Percentiles rank a stretch among this genome's conserved stretches.
Evolutionary conservation across 2,329 filamentous ascomycete genomes (phyloP).

Genomic region (Aspergillus tamarii): DNA sequence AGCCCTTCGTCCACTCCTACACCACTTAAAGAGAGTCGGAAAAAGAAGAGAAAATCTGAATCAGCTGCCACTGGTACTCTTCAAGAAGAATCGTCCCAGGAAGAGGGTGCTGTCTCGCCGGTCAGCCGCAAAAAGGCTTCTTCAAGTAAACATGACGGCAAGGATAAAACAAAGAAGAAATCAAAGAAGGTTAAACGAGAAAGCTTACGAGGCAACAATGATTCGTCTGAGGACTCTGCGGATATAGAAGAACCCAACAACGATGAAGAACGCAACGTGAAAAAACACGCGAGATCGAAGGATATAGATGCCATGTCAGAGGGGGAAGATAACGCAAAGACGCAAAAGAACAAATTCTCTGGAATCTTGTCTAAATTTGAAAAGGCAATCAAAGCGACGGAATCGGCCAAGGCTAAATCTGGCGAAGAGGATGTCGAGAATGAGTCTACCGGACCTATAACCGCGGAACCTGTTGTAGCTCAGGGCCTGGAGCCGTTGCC

Average conservation of each 20-base stretch:
- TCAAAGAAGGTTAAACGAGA: slow-evolving; percentile 43
- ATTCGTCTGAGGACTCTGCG: slow-evolving; percentile 25
- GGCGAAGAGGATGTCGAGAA: slow-evolving; percentile 18
- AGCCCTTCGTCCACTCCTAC: slow-evolving; percentile 19
- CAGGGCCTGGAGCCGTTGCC: slow-evolving; percentile 76
- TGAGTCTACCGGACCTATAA: slow-evolving; percentile 9
- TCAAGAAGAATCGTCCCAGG: slow-evolving; percentile 34
- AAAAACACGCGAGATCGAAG: slow-evolving; percentile 10
- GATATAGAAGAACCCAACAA: slow-evolving; percentile 27
- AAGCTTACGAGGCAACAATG: slow-evolving; percentile 23
- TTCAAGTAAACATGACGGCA: slow-evolving; percentile 26
- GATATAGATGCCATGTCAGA: slow-evolving; percentile 22
- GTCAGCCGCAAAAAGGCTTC: slow-evolving; percentile 29
- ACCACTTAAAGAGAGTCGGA: slow-evolving; percentile 36
- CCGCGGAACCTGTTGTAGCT: slow-evolving; percentile 37
- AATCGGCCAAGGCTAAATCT: slow-evolving; percentile 16
- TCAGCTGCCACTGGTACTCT: slow-evolving; percentile 29
- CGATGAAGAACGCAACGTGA: background rate
- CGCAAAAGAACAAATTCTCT: slow-evolving; percentile 37
- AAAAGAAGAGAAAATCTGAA: slow-evolving; percentile 29
- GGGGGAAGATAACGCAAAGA: slow-evolving; percentile 24
- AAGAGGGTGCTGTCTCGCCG: slow-evolving; percentile 34
- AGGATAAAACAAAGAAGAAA: slow-evolving; percentile 31
- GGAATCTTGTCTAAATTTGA: slow-evolving; percentile 45
- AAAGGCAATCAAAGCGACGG: slow-evolving; percentile 33